phyloP scores from a whole-genome alignment of 2,329 filamentous ascomycete species.

The Aureobasidium vineae region DNA sequence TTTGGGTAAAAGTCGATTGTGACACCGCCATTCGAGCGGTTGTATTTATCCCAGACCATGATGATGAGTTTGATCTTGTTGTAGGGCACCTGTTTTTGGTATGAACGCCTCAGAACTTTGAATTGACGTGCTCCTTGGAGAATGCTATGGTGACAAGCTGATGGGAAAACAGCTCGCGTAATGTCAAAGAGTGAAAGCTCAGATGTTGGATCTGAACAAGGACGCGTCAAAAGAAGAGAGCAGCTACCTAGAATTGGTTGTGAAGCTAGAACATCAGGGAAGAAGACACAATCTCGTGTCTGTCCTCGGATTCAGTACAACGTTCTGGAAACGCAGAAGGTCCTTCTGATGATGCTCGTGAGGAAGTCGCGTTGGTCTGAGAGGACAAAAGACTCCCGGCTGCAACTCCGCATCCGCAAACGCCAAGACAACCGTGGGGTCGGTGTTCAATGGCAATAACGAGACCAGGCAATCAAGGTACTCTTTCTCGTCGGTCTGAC shows the following conservation, averaged over 20 bases:
- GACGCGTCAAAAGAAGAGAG: not conserved
- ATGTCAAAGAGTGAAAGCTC: not conserved
- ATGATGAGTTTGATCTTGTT: not conserved
- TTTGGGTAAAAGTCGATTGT: slow-evolving; percentile 48
- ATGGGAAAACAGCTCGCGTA: not conserved
- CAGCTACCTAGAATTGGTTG: slow-evolving; percentile 5
- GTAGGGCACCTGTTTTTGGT: too few species aligned
- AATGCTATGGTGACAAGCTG: not conserved
- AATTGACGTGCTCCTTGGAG: not conserved
- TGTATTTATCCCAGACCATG: slow-evolving; percentile 22
- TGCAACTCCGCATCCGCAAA: slow-evolving; percentile 23
- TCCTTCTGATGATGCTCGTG: not conserved
- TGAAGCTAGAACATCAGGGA: not conserved
- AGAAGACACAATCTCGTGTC: not conserved
- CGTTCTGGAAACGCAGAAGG: not conserved
- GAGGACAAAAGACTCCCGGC: not conserved
- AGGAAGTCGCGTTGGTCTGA: not conserved
- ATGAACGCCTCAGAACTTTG: not conserved
- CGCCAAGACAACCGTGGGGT: slow-evolving; percentile 22
- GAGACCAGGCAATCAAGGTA: slow-evolving; percentile 1
- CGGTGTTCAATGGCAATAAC: not conserved
- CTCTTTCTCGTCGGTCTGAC: slow-evolving; percentile 4
- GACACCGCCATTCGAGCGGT: slow-evolving; percentile 14
- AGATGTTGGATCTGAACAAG: slow-evolving; percentile 25
- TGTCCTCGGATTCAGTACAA: not conserved